Evolutionary conservation across 2,329 filamentous ascomycete species (phyloP), one percentile per base, ranked within the genome.

Genomic region (Aureobasidium musti): DNA sequence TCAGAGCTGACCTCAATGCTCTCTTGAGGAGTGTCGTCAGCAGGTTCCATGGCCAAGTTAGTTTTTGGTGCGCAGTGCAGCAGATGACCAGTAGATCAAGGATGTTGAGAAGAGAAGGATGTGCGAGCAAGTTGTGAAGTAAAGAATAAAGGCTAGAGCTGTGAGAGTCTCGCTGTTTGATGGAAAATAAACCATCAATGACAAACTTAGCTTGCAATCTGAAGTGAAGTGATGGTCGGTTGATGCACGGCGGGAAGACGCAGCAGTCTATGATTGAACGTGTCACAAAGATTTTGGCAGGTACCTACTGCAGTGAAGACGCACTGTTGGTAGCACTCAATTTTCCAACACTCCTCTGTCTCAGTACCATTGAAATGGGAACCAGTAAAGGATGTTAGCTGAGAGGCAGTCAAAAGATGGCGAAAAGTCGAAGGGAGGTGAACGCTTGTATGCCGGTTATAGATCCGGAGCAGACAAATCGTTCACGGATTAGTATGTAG

Each of bases 231-330:
- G 37, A n/a, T 35, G 19, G 41, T 60, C 23, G 26, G 13, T 45
- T 28, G 43, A 61, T 35, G 57, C 57, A 61, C 26, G 43, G 57
- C 49, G 57, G 57, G 41, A 47, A 49, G 45, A 41, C 21, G 59
- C 59, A 63, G 59, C 59, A 63, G 41, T 43, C 30, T 61, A 5
- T 30, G 19, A 49, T 50, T 37, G 47, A 17, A 63, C 45, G 59
- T 63, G 59, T 50, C 59, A 63, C 59, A 52, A 63, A 23, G 14
- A 37, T 28, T n/a, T 26, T n/a, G 39, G 39, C 14, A 41, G 33
- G 35, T 14, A 52, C n/a, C n/a, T n/a, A 50, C 47, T 49, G 23
- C 45, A 28, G 23, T 26, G 23, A 23, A 49, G 45, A 28, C 13
- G 14, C 14, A 14, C 26, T 19, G 21, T 23, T 23, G 26, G 23